Base-by-base conservation (phyloP, 371 early-diverging fungal species). In the Paraphysoderma sedebokerense region DNA sequence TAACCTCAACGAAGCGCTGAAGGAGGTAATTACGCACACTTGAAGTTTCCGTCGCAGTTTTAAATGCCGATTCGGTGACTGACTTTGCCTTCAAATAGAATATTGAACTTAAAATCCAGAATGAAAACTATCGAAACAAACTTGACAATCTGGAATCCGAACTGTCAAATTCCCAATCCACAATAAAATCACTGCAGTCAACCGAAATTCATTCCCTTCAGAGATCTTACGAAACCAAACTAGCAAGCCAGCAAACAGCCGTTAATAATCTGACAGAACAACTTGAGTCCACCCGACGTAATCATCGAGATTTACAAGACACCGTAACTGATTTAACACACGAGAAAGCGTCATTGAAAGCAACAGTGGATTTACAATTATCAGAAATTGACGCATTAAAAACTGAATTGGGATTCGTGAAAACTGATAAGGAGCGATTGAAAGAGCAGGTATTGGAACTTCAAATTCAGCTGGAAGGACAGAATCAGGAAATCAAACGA, bases 91-190 rank as follows among this genome's bases (percentile, higher is more conserved):
- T 46, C 26, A 30, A 20, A 20, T 53, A 76, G 73, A 79, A 76
- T 47, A 53, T 72, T 12, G 65, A 71, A 6, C 51, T 74, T 17
- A 72, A 75, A 50, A 62, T 68, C 27, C 61, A 65, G 26, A 12
- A 60, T 75, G 23, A 64, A 66, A 28, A 59, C 60, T 1, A 48
- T 77, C 13, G 61, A 68, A 39, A 34, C 35, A 26, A 38, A 38
- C 8, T 63, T 65, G 48, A 62, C 61, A 46, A 50, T 50, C 19
- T 76, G 71, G 44, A 52, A 68, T 3, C 56, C 61, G n/a, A 60
- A 51, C 4, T 72, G 74, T 46, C 74, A 75, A 23, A 75, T 74
- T 67, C 54, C 72, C 2, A 52, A 57, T 15, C 62, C 62, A 26
- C 70, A 77, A 47, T 55, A 67, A 34, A 55, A 50, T 6, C 65